Base-by-base conservation (phyloP, 2,329 filamentous ascomycete genomes). In the Fusarium transvaalense region DNA sequence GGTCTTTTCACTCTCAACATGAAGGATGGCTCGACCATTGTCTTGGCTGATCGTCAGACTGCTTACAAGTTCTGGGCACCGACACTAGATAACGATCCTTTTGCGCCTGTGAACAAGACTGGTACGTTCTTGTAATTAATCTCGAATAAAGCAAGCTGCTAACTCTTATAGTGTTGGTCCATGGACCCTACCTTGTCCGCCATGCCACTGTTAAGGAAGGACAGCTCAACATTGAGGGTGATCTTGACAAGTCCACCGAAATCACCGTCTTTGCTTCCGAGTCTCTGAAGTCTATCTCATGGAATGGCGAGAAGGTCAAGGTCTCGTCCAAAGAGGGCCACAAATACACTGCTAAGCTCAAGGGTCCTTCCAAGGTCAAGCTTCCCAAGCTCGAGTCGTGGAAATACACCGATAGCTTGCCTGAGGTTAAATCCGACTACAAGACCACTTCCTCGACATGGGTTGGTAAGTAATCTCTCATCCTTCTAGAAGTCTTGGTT, bases 21-120 rank as follows among this genome's bases (percentile, higher is more conserved):
- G 10, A 78, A 79, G 5, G 83, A 85, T 54, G 82, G 83, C 0
- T 77, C 84, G 1, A 77, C 81, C 2, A 79, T 87, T 12, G 79
- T 88, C 17, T 75, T 89, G 2, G 77, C 88, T 15, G 86, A 89
- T 64, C 79, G 86, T 13, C 76, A 80, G 2, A 77, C 83, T 0
- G 87, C 87, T 1, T 89, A 88, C 71, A 76, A 80, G 0, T 87
- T 89, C 73, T 89, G 86, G 82, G 84, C 83, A 0, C 84, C 87
- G 5, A 77, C 82, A 2, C 77, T 86, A 10, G 82, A 80, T 1
- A 80, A 79, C 7, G 75, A 88, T 60, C 85, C 85, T 0, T 74
- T 80, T 23, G 80, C 82, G 0, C 77, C 78, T 0, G 79, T 79
- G 3, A 78, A 83, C 29, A 77, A 83, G 41, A 85, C 84, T 21